Base-by-base conservation (phyloP, 2,329 filamentous ascomycete species). In the Hypoxylon sp. region DNA sequence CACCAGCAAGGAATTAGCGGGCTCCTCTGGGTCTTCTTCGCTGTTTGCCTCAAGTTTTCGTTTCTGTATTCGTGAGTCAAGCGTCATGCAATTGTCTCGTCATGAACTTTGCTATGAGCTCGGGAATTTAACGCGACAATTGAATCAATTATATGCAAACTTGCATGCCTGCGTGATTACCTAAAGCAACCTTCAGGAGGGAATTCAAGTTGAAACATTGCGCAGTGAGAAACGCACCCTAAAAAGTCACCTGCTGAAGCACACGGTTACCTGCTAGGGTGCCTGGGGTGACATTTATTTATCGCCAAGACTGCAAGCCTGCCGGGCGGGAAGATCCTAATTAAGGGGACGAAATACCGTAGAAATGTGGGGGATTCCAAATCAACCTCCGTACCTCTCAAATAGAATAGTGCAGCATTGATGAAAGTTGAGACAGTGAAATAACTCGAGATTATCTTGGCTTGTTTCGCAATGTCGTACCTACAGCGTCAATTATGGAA, bases 391-490 rank as follows among this genome's bases (percentile, higher is more conserved):
- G 32, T 54, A 21, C 19, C n/a, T 42, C 51, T 10, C 24, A 27
- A 19, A 37, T 37, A 35, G 31, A 39, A 6, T 42, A 55, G 37
- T 3, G 29, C 44, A 27, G 53, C 27, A 56, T 21, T 27, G 19
- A 24, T 8, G 35, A 24, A 27, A n/a, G 13, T 52, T 15, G 37
- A 24, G 8, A 44, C 39, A 31, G 27, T 24, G 39, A 46, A 15
- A 21, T 44, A 44, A 31, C 13, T 50, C n/a, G n/a, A 29, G 31
- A 19, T 50, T 32, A n/a, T 7, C 7, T 50, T 50, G 19, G 29
- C 24, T n/a, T 56, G 44, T 24, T 35, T 56, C 27, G 27, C 53
- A 56, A 56, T 56, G 39, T 46, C n/a, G 35, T 19, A 32, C 37
- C 44, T 44, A 37, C 8, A 35, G 19, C 32, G 24, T 19, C 15